phyloP scores from a whole-genome alignment of 2,329 filamentous ascomycete genomes.

The Trichoderma koningii region DNA sequence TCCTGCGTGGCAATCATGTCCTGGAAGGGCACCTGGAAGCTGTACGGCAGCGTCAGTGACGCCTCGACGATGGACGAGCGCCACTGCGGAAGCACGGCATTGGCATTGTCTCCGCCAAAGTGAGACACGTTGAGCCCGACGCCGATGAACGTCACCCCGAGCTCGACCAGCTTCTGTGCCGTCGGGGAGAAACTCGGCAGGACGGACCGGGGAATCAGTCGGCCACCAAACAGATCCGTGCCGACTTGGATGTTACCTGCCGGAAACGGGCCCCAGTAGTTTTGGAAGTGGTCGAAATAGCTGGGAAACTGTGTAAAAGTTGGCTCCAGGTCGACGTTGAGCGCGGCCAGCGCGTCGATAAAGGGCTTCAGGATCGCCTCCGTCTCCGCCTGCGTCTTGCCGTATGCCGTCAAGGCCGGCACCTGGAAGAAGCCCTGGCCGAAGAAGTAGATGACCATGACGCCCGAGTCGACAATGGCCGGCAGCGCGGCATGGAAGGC shows the following conservation, averaged over 20 bases:
- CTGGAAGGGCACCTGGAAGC: slow-evolving; percentile 34
- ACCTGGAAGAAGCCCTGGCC: slow-evolving; percentile 47
- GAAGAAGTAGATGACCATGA: slow-evolving; percentile 49
- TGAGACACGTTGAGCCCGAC: slow-evolving; percentile 11
- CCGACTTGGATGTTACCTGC: slow-evolving; percentile 39
- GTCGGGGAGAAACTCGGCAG: slow-evolving; percentile 33
- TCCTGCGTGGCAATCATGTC: slow-evolving; percentile 38
- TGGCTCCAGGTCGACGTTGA: slow-evolving; percentile 35
- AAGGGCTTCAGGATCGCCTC: slow-evolving; percentile 47
- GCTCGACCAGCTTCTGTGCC: slow-evolving; percentile 35
- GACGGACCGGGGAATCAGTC: slow-evolving; percentile 45
- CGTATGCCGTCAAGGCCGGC: slow-evolving; percentile 49
- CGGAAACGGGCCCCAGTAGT: slow-evolving; percentile 42
- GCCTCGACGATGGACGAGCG: slow-evolving; percentile 40
- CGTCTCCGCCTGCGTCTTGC: slow-evolving; percentile 45
- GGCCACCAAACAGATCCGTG: slow-evolving; percentile 42
- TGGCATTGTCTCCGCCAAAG: slow-evolving; percentile 30
- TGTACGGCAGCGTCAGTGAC: slow-evolving; percentile 36
- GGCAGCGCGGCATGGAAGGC: slow-evolving; percentile 35
- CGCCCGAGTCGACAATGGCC: slow-evolving; percentile 50
- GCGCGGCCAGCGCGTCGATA: slow-evolving; percentile 32
- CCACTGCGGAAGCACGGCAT: slow-evolving; percentile 48
- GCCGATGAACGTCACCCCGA: slow-evolving; percentile 36
- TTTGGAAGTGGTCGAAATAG: slow-evolving; percentile 37
- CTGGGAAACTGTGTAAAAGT: slow-evolving; percentile 35